Conservation (phyloP, 2,329 filamentous ascomycete species). For the Venturia asperata region DNA sequence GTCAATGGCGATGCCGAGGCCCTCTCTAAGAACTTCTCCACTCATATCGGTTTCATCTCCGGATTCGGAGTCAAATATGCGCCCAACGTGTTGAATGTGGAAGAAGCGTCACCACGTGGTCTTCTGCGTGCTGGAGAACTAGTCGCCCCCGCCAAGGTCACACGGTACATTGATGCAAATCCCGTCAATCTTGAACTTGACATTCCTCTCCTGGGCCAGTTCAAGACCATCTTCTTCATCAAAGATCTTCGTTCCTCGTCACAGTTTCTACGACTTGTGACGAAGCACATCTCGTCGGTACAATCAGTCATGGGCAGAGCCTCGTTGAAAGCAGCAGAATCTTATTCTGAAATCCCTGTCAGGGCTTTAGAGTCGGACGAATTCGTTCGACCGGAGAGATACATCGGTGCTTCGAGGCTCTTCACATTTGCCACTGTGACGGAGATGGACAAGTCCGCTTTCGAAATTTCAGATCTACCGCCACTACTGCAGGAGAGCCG, state of each 20-base stretch:
- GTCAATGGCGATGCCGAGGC: constrained; percentile 56
- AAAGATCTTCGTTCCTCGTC: constrained; percentile 62
- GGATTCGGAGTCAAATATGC: constrained; percentile 64
- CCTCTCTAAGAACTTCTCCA: constrained; percentile 61
- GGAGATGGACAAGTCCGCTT: constrained; percentile 4
- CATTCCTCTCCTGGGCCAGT: constrained; percentile 70
- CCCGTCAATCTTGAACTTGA: constrained; percentile 71
- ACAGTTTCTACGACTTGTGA: constrained; percentile 55
- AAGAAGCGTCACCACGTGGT: constrained; percentile 33
- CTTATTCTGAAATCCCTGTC: constrained; percentile 54
- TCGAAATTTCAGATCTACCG: constrained; percentile 62
- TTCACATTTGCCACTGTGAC: constrained; percentile 56
- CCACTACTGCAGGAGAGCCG: constrained; percentile 54
- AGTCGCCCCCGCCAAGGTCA: constrained; percentile 63
- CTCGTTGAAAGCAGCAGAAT: constrained; percentile 52
- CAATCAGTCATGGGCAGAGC: constrained; percentile 53
- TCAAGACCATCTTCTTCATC: constrained; percentile 65
- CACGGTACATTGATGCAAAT: constrained; percentile 69
- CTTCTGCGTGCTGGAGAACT: constrained; percentile 37
- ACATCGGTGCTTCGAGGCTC: constrained; percentile 59
- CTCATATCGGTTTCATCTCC: constrained; percentile 66
- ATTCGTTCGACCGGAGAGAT: constrained; percentile 62
- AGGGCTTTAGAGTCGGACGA: constrained; percentile 54
- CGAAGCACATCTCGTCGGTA: constrained; percentile 45
- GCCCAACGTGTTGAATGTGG: constrained; percentile 55